Conservation (phyloP, 2,329 filamentous ascomycete genomes). For the Tolypocladium tundrense region DNA sequence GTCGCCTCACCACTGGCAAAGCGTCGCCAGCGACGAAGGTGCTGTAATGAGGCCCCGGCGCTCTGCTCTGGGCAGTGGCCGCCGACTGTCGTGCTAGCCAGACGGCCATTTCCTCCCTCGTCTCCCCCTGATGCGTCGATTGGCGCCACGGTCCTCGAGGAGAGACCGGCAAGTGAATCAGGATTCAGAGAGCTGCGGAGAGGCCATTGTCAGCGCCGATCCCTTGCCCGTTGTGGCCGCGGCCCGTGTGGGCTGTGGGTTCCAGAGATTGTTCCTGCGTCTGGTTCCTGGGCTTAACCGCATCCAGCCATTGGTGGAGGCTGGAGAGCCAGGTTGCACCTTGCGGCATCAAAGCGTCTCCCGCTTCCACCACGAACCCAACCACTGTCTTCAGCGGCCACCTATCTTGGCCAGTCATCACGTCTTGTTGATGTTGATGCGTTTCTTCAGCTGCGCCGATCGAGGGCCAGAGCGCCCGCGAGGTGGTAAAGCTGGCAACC, state of each 20-base stretch:
- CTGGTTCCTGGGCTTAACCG: constrained; percentile 9
- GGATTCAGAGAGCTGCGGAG: background rate
- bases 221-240: constrained; percentile 5
- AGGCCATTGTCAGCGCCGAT: background rate
- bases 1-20: background rate
- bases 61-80: background rate
- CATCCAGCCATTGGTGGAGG: background rate
- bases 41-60: background rate
- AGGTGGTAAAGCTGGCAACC: background rate
- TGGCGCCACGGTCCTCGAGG: background rate
- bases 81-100: background rate
- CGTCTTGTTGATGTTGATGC: background rate
- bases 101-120: background rate
- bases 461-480: background rate
- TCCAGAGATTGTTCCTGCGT: constrained; percentile 14
- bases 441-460: background rate
- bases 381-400: background rate
- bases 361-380: background rate
- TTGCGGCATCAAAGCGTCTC: background rate
- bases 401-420: background rate
- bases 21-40: background rate
- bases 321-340: background rate
- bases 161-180: background rate
- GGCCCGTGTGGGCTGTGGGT: constrained; percentile 9
- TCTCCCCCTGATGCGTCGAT: background rate